phyloP scores from a whole-genome alignment of 2,329 filamentous ascomycete genomes.

The Aspergillus sp. region DNA sequence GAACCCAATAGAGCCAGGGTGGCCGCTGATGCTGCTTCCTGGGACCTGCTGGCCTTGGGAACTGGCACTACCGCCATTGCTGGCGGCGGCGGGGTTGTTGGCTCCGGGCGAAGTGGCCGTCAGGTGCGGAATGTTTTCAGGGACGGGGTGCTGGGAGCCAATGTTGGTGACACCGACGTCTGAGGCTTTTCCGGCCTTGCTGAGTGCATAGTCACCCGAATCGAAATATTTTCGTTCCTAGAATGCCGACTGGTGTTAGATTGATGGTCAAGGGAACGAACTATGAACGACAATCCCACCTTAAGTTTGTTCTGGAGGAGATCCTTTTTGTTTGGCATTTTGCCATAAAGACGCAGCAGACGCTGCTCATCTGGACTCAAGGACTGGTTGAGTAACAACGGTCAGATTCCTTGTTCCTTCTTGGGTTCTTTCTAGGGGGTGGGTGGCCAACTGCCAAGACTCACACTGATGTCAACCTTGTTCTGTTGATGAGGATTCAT shows the following conservation, averaged over 20 bases:
- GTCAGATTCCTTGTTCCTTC: constrained; percentile 4
- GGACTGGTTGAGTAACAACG: constrained; percentile 49
- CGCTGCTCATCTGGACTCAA: constrained; percentile 92
- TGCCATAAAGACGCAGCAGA: constrained; percentile 94
- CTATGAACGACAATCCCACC: constrained; percentile 32
- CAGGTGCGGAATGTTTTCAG: constrained; percentile 90
- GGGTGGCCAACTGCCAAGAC: constrained; percentile 30
- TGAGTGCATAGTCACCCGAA: constrained; percentile 91
- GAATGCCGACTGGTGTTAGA: background rate
- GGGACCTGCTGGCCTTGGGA: constrained; percentile 35
- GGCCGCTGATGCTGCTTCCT: constrained; percentile 35
- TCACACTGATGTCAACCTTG: constrained; percentile 92
- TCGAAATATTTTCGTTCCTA: constrained; percentile 97
- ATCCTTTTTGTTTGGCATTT: constrained; percentile 93
- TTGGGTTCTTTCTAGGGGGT: background rate
- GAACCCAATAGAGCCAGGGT: constrained; percentile 33
- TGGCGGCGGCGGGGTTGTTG: constrained; percentile 26
- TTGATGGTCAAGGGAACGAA: background rate
- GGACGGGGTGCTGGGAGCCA: constrained; percentile 87
- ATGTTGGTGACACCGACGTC: constrained; percentile 89
- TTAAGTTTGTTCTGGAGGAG: constrained; percentile 97
- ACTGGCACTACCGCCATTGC: constrained; percentile 24
- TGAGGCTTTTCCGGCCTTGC: constrained; percentile 93
- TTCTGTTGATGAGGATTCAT: constrained; percentile 99
- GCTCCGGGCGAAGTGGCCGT: constrained; percentile 54